Evolutionary conservation across 495 filamentous ascomycete genomes (phyloP).

Genomic region (Cairneyella variabilis): DNA sequence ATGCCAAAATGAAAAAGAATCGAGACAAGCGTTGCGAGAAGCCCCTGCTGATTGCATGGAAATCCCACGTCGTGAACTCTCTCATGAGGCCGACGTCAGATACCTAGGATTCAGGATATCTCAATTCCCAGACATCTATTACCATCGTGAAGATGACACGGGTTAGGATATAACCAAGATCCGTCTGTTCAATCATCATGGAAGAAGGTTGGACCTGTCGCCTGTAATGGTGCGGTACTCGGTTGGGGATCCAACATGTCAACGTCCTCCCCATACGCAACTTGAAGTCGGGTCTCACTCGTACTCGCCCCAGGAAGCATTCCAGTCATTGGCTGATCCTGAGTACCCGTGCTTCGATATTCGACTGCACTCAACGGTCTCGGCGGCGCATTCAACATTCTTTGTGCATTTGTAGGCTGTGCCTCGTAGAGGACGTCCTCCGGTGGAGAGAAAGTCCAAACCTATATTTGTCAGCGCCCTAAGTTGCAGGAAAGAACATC

Average conservation of each 20-base stretch:
- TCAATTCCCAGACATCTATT: no score
- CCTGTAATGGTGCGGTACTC: slow-evolving; percentile 21
- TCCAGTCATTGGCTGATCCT: slow-evolving; percentile 24
- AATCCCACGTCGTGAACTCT: no score
- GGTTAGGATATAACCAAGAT: no score
- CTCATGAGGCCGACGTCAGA: no score
- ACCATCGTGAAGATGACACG: no score
- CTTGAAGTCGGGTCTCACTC: slow-evolving; percentile 1
- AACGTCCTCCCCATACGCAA: slow-evolving; percentile 16
- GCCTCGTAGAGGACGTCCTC: slow-evolving; percentile 54
- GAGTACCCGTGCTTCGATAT: slow-evolving; percentile 9
- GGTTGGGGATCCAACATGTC: slow-evolving; percentile 24
- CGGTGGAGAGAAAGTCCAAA: slow-evolving; percentile 88
- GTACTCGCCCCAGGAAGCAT: not conserved
- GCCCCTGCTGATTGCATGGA: no score
- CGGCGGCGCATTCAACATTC: slow-evolving; percentile 15
- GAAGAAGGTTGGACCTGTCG: slow-evolving; percentile 37
- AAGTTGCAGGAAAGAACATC: not conserved
- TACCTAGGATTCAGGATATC: no score
- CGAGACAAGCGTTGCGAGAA: no score
- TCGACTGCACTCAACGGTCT: slow-evolving; percentile 22
- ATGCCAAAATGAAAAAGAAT: no score
- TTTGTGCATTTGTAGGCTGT: slow-evolving; percentile 25
- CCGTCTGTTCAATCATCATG: slow-evolving; percentile 35
- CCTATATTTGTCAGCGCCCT: slow-evolving; percentile 44